These are phyloP conservation scores for Leccinum uliginosum DNA, from an alignment of 768 basidiomycete species.

Conservation along the genomic window DNA sequence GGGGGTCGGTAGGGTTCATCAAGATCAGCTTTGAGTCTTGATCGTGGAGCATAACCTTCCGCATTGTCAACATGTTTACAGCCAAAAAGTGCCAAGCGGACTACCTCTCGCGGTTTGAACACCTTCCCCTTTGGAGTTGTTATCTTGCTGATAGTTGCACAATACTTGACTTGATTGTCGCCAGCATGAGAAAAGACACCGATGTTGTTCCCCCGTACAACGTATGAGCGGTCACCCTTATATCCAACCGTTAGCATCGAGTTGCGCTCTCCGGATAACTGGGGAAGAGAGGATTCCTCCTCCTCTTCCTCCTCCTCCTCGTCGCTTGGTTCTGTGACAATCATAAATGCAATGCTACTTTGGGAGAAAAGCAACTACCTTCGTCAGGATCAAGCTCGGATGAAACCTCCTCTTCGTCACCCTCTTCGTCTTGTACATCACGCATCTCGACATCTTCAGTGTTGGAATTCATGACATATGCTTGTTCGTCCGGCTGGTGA, in stretches of 20 bases:
- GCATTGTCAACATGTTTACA: conserved; percentile 5
- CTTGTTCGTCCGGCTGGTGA: conserved; percentile 73
- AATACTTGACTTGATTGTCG: conserved; percentile 73
- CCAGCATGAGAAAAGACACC: conserved; percentile 80
- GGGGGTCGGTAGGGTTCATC: conserved; percentile 76
- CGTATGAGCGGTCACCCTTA: conserved; percentile 92
- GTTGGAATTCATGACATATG: conserved; percentile 72
- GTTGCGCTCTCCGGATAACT: conserved; percentile 63
- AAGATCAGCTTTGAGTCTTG: conserved; percentile 95
- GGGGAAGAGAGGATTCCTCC: conserved; percentile 34
- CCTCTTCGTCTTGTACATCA: conserved; percentile 69
- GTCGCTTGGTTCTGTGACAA: conserved; percentile 44
- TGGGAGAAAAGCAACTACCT: conserved; percentile 37
- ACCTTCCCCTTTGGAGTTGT: conserved; percentile 73
- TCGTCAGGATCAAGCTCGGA: conserved; percentile 62
- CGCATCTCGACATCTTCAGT: conserved; percentile 87
- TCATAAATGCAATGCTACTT: neutral
- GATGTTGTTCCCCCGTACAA: conserved; percentile 87
- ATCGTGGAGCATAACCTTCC: conserved; percentile 91
- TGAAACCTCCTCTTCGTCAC: conserved; percentile 73
- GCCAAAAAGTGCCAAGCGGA: conserved; percentile 13
- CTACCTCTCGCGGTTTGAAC: conserved; percentile 83
- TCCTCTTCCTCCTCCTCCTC: conserved; percentile 28
- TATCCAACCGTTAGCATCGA: conserved; percentile 91
- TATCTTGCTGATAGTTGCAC: conserved; percentile 82